phyloP scores from a whole-genome alignment of 208 protist genomes.

The Trichomonas vaginalis region DNA sequence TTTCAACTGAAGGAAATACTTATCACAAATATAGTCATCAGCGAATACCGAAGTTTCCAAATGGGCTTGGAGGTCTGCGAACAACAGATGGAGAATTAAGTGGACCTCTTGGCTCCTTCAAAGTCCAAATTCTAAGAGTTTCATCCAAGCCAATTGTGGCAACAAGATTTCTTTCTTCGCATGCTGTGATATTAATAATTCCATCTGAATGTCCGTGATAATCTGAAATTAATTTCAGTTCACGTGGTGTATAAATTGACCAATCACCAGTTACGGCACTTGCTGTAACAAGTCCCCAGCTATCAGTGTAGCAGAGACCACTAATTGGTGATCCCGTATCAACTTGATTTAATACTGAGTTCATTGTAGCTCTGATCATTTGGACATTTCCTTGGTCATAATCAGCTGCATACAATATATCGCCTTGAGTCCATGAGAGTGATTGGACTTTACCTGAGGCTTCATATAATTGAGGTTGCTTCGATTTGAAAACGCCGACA shows the following conservation, averaged over 20 bases:
- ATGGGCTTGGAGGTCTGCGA: background rate
- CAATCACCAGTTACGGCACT: background rate
- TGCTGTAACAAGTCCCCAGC: background rate
- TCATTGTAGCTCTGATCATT: background rate
- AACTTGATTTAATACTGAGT: background rate
- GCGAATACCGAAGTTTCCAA: background rate
- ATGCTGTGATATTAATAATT: background rate
- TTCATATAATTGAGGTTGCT: background rate
- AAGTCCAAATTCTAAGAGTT: background rate
- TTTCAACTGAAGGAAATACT: no score
- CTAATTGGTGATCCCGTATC: background rate
- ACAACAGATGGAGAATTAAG: background rate
- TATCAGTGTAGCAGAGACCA: background rate
- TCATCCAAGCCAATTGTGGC: background rate
- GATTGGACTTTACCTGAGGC: background rate
- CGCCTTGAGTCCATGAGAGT: background rate
- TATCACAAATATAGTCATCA: no score
- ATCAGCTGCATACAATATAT: background rate
- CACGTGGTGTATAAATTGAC: background rate
- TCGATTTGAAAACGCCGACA: background rate
- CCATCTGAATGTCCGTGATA: background rate
- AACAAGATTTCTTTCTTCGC: background rate
- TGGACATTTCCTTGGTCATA: background rate
- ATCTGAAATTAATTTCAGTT: background rate
- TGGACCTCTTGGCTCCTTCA: background rate